Evolutionary conservation across 2,329 filamentous ascomycete species (phyloP).

Genomic region (Talaromyces sp.): DNA sequence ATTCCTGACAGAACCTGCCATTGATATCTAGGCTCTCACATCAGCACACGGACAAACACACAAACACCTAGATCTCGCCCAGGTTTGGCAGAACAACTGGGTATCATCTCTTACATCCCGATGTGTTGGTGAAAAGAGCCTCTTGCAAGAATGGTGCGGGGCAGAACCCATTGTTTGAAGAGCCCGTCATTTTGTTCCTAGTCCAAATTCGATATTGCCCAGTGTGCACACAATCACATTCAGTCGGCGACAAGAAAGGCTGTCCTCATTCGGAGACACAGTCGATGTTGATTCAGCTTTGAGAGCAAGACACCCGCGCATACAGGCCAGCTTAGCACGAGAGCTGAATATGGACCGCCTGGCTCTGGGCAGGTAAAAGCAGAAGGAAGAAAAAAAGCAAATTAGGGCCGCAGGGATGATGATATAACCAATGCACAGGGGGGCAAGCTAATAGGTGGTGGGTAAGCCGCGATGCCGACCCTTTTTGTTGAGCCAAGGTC

Average conservation of each 20-base stretch:
- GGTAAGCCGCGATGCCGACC: not conserved
- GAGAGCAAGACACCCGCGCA: not conserved
- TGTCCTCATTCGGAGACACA: not conserved
- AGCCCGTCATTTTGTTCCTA: conserved; percentile 3
- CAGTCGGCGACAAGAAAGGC: not conserved
- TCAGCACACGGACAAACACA: not conserved
- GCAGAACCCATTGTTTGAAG: conserved; percentile 47
- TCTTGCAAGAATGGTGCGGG: conserved; percentile 65
- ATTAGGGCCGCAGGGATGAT: not conserved
- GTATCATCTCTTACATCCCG: conserved; percentile 58
- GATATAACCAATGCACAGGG: not conserved
- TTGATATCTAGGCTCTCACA: conserved; percentile 45
- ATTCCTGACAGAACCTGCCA: conserved; percentile 55
- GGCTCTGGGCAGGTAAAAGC: not conserved
- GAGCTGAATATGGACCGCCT: not conserved
- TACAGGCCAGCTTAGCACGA: not conserved
- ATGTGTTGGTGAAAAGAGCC: conserved; percentile 51
- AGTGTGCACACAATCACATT: not conserved
- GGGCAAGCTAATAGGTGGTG: not conserved
- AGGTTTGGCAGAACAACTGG: too few relatives aligned
- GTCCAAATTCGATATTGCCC: not conserved
- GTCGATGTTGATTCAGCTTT: not conserved
- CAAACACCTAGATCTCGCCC: too few relatives aligned
- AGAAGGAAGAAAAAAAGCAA: not conserved
- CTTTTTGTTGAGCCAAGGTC: not conserved